phyloP scores from a whole-genome alignment of 1,139 yeast genomes.

The Cylindricascospora bacillispora region DNA sequence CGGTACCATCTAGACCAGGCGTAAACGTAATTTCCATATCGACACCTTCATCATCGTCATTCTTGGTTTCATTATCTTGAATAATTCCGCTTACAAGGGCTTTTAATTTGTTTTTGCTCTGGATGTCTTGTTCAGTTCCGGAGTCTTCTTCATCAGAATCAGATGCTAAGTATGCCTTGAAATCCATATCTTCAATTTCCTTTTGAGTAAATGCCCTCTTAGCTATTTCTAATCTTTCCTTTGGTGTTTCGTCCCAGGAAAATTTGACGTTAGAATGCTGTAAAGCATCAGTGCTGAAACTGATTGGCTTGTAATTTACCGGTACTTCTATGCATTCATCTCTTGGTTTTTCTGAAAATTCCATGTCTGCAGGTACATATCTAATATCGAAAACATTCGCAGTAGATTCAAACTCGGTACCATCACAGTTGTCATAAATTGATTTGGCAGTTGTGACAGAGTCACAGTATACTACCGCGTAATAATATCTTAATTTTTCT shows the following conservation, averaged over 20 bases:
- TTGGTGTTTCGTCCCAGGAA: constrained; percentile 98
- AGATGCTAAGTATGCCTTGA: constrained; percentile 87
- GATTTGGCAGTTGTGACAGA: constrained; percentile 55
- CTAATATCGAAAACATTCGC: constrained; percentile 89
- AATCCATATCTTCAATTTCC: constrained; percentile 93
- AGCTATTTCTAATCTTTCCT: constrained; percentile 70
- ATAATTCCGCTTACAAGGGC: constrained; percentile 41
- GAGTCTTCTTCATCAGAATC: constrained; percentile 48
- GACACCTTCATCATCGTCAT: constrained; percentile 50
- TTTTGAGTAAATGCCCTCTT: constrained; percentile 75
- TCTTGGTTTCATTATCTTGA: constrained; percentile 25
- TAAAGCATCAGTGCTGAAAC: constrained; percentile 84
- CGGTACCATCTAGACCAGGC: constrained; percentile 59
- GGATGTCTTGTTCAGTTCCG: constrained; percentile 31
- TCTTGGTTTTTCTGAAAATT: constrained; percentile 62
- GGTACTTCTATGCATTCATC: constrained; percentile 69
- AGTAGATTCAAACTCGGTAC: constrained; percentile 90
- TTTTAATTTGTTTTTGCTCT: constrained; percentile 49
- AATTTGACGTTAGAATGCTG: constrained; percentile 88
- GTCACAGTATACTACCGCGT: constrained; percentile 86
- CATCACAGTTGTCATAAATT: constrained; percentile 82
- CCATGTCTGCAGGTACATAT: constrained; percentile 86
- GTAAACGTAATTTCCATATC: constrained; percentile 96
- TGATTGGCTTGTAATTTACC: constrained; percentile 61
- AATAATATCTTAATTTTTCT: constrained; percentile 76